Conservation (phyloP, 2,329 filamentous ascomycete species). For the Triangularia verruculosa region DNA sequence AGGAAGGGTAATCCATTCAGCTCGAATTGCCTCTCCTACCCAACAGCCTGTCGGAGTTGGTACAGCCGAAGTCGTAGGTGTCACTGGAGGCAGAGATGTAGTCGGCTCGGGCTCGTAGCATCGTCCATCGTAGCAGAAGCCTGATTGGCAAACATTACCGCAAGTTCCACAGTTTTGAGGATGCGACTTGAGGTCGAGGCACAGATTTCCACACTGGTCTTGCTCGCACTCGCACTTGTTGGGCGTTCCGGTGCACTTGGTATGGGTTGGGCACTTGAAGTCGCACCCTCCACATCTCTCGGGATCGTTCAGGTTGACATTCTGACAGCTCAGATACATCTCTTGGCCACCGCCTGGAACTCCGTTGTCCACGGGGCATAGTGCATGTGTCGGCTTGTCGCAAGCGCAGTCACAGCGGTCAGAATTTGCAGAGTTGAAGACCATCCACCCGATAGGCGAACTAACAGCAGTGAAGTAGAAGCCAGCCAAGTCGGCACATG, state of each 20-base stretch:
- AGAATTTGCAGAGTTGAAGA: conserved; percentile 6
- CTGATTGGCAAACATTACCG: conserved; percentile 17
- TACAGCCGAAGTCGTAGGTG: background rate
- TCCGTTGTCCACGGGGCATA: background rate
- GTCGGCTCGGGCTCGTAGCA: conserved; percentile 14
- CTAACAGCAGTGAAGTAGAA: conserved; percentile 8
- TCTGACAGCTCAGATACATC: background rate
- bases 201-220: conserved; percentile 15
- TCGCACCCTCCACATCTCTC: conserved; percentile 21
- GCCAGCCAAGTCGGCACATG: conserved; percentile 6
- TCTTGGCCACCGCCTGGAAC: background rate
- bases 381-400: background rate
- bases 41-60: background rate
- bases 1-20: background rate
- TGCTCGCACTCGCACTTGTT: conserved; percentile 12
- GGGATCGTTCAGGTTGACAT: conserved; percentile 7
- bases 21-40: background rate
- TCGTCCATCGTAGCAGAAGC: conserved; percentile 18
- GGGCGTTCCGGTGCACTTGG: conserved; percentile 7
- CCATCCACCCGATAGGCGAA: background rate
- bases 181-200: conserved; percentile 17
- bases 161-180: conserved; percentile 21
- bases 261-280: conserved; percentile 11
- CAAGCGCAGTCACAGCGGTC: conserved; percentile 14
- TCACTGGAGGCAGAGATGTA: background rate